phyloP scores from a whole-genome alignment of 495 filamentous ascomycete species.

The Penicillium soppii region DNA sequence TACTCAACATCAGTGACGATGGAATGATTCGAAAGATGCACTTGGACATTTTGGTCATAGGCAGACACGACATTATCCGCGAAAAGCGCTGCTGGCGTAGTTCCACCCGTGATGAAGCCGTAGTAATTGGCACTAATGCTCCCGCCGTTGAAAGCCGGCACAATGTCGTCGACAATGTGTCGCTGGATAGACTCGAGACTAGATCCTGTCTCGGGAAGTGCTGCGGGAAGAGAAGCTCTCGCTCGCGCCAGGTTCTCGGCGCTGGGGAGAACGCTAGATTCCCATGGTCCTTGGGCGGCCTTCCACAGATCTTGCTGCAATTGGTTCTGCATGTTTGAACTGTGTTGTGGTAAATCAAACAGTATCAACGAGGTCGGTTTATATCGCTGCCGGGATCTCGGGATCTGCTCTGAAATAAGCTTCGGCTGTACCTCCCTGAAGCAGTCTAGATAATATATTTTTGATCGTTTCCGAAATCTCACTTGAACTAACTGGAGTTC shows the following conservation, averaged over 20 bases:
- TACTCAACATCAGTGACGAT: slow-evolving; percentile 75
- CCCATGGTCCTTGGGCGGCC: slow-evolving; percentile 30
- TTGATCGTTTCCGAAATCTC: background rate
- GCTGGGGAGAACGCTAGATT: slow-evolving; percentile 36
- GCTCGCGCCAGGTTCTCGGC: slow-evolving; percentile 31
- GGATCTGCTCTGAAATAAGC: slow-evolving; percentile 11
- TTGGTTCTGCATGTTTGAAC: slow-evolving; percentile 19
- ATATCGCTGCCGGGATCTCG: slow-evolving; percentile 17
- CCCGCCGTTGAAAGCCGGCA: slow-evolving; percentile 64
- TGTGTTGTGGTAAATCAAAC: background rate
- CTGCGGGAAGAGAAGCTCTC: slow-evolving; percentile 36
- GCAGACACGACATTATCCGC: slow-evolving; percentile 78
- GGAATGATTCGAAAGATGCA: slow-evolving; percentile 76
- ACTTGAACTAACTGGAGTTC: background rate
- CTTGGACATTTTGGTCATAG: slow-evolving; percentile 81
- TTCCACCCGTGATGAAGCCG: slow-evolving; percentile 84
- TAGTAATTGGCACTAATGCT: slow-evolving; percentile 70
- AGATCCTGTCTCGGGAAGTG: slow-evolving; percentile 41
- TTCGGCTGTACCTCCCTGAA: slow-evolving; percentile 21
- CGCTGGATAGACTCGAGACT: slow-evolving; percentile 43
- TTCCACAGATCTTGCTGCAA: slow-evolving; percentile 37
- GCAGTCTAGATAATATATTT: background rate
- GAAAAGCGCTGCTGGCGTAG: slow-evolving; percentile 76
- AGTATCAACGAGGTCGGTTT: background rate
- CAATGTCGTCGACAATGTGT: slow-evolving; percentile 59